A percentile compares a stretch with the other conserved stretches of the same genome.
These are phyloP conservation scores for Daldinia concentrica DNA, from an alignment of 495 filamentous ascomycete genomes.

Conservation along the genomic window DNA sequence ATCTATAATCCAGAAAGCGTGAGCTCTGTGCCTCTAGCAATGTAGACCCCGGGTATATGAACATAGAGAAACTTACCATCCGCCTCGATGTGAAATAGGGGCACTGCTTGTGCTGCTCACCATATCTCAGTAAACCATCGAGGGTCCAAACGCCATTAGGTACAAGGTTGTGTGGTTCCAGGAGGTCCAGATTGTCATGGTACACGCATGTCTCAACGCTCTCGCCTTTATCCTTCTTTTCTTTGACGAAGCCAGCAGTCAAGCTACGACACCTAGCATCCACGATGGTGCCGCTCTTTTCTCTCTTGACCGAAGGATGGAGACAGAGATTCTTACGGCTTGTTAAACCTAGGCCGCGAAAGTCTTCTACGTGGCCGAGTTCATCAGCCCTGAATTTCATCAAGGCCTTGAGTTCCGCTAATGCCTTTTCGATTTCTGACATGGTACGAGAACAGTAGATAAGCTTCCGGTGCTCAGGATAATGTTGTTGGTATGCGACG, in stretches of 20 bases:
- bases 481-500: slow-evolving; percentile 92
- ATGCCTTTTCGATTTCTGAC: slow-evolving; percentile 95
- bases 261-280: slow-evolving; percentile 95
- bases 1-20: slow-evolving; percentile 65
- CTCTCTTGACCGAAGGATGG: slow-evolving; percentile 91
- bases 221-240: slow-evolving; percentile 94
- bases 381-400: slow-evolving; percentile 94
- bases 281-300: slow-evolving; percentile 93
- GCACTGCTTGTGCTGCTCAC: slow-evolving; percentile 95
- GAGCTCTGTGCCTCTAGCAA: slow-evolving; percentile 19
- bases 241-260: slow-evolving; percentile 95
- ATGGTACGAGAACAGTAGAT: slow-evolving; percentile 99
- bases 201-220: slow-evolving; percentile 94
- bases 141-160: slow-evolving; percentile 95
- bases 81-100: slow-evolving; percentile 95
- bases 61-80: slow-evolving; percentile 70
- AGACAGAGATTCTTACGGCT: slow-evolving; percentile 98
- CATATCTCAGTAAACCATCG: slow-evolving; percentile 86
- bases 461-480: slow-evolving; percentile 89
- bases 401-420: slow-evolving; percentile 87
- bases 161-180: slow-evolving; percentile 93
- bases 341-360: slow-evolving; percentile 88
- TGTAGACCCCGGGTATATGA: not conserved
- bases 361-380: slow-evolving; percentile 89
- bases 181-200: slow-evolving; percentile 94